Conservation (phyloP, 2,329 filamentous ascomycete species). For the Fusarium sp. region DNA sequence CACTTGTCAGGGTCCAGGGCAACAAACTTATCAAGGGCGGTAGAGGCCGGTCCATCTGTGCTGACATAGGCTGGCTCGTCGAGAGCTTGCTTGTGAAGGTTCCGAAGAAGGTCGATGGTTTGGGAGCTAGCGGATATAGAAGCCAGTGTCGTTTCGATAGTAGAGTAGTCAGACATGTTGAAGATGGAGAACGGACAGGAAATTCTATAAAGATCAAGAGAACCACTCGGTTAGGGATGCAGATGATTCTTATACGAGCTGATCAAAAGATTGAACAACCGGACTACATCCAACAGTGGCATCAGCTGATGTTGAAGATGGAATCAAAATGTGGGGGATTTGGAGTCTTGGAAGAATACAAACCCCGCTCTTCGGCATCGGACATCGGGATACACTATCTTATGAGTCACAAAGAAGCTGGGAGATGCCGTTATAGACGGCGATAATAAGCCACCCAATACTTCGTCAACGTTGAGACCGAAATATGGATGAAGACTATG, state of each 20-base stretch:
- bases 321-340: conserved; percentile 11
- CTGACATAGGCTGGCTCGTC: conserved; percentile 50
- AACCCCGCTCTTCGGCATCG: conserved; percentile 32
- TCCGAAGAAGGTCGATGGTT: conserved; percentile 48
- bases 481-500: neutral
- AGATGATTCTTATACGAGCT: neutral
- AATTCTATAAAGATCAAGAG: too few species aligned
- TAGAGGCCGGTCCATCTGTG: conserved; percentile 37
- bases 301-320: conserved; percentile 1
- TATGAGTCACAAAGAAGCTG: neutral
- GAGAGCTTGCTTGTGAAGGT: conserved; percentile 51
- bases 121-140: conserved; percentile 49
- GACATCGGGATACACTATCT: neutral
- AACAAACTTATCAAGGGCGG: conserved; percentile 66
- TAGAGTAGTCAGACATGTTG: conserved; percentile 34
- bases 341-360: neutral
- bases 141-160: conserved; percentile 49
- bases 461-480: neutral
- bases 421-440: neutral
- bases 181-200: neutral
- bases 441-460: too few species aligned
- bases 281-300: neutral
- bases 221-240: neutral
- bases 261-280: neutral
- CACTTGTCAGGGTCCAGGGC: conserved; percentile 71